Base-by-base conservation (phyloP, 148 eudicot genomes). In the Chenopodium album region DNA sequence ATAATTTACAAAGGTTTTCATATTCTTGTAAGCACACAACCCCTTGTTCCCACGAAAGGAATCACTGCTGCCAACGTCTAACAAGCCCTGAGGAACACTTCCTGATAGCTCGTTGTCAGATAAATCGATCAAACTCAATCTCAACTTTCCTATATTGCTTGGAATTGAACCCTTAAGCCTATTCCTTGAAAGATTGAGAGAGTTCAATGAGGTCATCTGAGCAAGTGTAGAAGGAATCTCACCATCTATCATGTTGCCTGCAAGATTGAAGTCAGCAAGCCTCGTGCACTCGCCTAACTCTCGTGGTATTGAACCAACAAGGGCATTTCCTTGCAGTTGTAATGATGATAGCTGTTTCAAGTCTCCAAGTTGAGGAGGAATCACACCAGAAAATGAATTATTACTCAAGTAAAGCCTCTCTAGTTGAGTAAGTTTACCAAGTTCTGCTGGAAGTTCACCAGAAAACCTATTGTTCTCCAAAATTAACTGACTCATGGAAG, bases 181-280 rank as follows among this genome's bases (percentile, higher is more conserved):
- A 76, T 96, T 96, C 32, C 86, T 81, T 7, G 99, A 96, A 82
- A 96, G 92, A 84, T 96, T 96, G 66, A 96, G 87, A 46, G 99
- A 90, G 82, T 96, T 96, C 86, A 96, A 82, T 28, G 91, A 88
- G 79, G 75, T 56, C 84, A 92, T 90, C 29, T 74, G 79, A 13
- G 92, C 80, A 52, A 96, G 84, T 19, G 88, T 78, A 65, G 69
- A 71, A 1, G 99, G 99, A 71, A 96, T 92, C 3, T n/a, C 66
- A 70, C 94, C 97, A 67, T 76, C 81, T 11, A 96, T 80, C 28
- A 75, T 85, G 83, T 96, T 96, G 26, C 79, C 81, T 13, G 95
- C 95, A 14, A 96, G 91, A 84, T 94, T 89, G 23, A 96, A 76
- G 41, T 93, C 94, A 68, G 89, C 98, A 52, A 95, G 85, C 83